These are phyloP conservation scores for Vigna mungo DNA, from an alignment of 306 rosid species.

Conservation along the genomic window DNA sequence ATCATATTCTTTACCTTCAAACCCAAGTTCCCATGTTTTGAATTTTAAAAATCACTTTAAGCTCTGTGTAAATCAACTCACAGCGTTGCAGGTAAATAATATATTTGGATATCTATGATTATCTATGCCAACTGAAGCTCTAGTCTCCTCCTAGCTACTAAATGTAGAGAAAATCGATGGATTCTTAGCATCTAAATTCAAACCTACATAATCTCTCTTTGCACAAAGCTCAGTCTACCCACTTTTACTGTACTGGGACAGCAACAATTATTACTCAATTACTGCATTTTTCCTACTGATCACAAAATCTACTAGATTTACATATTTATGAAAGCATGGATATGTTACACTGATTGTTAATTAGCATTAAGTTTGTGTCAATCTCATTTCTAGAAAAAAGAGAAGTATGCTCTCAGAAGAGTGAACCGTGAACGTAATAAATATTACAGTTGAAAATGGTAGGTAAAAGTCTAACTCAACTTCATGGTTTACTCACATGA, in stretches of 20 bases:
- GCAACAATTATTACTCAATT: too few species aligned
- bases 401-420: neutral
- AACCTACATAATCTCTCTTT: too few species aligned
- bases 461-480: neutral
- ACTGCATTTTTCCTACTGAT: too few species aligned
- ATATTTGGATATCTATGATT: too few species aligned
- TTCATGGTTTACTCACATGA: neutral
- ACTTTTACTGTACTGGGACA: too few species aligned
- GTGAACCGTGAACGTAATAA: neutral
- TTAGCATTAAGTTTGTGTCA: neutral
- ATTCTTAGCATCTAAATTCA: too few species aligned
- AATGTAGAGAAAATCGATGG: too few species aligned
- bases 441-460: neutral
- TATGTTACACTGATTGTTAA: neutral
- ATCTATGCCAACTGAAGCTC: too few species aligned
- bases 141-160: too few species aligned
- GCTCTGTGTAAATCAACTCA: too few species aligned
- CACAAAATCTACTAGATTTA: neutral
- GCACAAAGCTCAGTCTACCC: too few species aligned
- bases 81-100: too few species aligned
- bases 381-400: neutral
- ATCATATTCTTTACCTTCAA: neutral
- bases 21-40: constrained; percentile 5
- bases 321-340: neutral
- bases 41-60: neutral